These are phyloP conservation scores for Phytophthora pinifolia DNA, from an alignment of 352 stramenopile genomes.

Conservation along the genomic window DNA sequence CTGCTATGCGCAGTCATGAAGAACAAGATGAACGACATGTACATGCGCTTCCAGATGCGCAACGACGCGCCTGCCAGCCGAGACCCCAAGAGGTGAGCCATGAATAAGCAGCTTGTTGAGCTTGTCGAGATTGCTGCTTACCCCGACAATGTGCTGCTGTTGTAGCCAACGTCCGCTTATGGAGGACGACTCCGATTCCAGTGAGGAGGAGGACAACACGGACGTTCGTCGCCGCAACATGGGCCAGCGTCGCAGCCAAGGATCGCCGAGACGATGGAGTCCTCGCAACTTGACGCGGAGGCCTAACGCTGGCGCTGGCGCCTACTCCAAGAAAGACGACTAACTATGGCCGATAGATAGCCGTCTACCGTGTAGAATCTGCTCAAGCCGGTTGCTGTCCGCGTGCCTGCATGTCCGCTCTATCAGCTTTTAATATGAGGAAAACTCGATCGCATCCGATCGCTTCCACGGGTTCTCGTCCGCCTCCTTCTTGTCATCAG, in stretches of 20 bases:
- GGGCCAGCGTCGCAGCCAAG: conserved; percentile 25
- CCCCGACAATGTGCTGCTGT: conserved; percentile 10
- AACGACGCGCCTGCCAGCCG: conserved; percentile 44
- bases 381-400: no score
- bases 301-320: conserved; percentile 18
- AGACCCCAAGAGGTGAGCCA: conserved; percentile 64
- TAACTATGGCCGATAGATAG: conserved; percentile 15
- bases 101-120: no score
- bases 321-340: conserved; percentile 65
- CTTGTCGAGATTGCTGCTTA: background rate
- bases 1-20: conserved; percentile 56
- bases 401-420: conserved; percentile 23
- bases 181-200: conserved; percentile 67
- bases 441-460: conserved; percentile 79
- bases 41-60: conserved; percentile 79
- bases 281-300: conserved; percentile 24
- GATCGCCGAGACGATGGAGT: conserved; percentile 29
- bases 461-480: conserved; percentile 50
- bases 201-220: conserved; percentile 47
- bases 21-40: conserved; percentile 81
- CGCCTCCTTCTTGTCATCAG: conserved; percentile 16
- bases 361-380: background rate
- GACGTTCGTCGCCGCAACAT: conserved; percentile 48
- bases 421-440: conserved; percentile 40
- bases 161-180: conserved; percentile 74